Conservation (phyloP, 306 rosid species). For the Lupinus albus region DNA sequence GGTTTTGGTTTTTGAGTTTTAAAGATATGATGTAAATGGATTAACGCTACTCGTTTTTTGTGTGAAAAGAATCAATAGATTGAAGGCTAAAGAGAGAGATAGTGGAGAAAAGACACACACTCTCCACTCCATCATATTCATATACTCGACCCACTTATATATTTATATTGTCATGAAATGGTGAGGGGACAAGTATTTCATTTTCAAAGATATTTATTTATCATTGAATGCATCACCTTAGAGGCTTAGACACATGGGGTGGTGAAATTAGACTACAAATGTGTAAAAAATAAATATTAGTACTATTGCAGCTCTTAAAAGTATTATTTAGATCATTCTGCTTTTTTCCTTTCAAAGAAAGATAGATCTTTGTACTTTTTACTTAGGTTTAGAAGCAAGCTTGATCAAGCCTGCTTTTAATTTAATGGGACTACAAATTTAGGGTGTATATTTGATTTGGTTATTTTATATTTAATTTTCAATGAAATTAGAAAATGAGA, state of each 20-base stretch:
- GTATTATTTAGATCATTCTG: too few species aligned
- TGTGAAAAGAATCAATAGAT: slow-evolving; percentile 38
- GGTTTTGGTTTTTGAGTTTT: slow-evolving; percentile 27
- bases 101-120: slow-evolving; percentile 34
- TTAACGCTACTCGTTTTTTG: slow-evolving; percentile 26
- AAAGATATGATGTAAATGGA: slow-evolving; percentile 11
- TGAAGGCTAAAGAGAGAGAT: slow-evolving; percentile 27
- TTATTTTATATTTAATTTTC: too few species aligned
- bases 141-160: slow-evolving; percentile 35
- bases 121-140: too few species aligned
- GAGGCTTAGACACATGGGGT: not conserved
- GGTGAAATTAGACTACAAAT: not conserved
- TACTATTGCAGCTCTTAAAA: too few species aligned
- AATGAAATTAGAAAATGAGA: too few species aligned
- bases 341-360: too few species aligned
- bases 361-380: too few species aligned
- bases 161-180: not conserved
- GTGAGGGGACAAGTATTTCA: slow-evolving; percentile 10
- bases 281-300: too few species aligned
- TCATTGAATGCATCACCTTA: not conserved
- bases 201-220: not conserved
- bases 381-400: too few species aligned
- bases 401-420: too few species aligned
- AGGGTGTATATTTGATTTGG: too few species aligned
- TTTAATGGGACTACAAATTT: too few species aligned